A percentile compares a stretch with the other conserved stretches of the same genome.
Conservation (phyloP, 495 filamentous ascomycete species). For the Daldinia caldariorum region DNA sequence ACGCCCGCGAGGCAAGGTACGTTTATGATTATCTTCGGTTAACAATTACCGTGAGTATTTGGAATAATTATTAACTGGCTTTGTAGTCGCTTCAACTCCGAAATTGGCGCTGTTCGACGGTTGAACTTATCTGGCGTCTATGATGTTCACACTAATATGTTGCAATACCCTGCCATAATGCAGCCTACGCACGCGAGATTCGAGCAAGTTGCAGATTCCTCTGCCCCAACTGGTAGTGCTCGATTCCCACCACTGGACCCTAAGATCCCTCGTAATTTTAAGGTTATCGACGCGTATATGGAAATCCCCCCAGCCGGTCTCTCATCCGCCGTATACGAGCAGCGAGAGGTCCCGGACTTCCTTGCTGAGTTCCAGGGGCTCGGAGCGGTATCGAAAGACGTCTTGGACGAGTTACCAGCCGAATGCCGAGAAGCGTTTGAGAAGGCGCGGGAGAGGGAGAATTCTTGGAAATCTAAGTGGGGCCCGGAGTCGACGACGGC, state of each 20-base stretch:
- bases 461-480: slow-evolving; percentile 78
- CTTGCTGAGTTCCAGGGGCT: slow-evolving; percentile 73
- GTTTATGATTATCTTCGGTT: slow-evolving; percentile 39
- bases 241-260: slow-evolving; percentile 73
- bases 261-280: slow-evolving; percentile 75
- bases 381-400: slow-evolving; percentile 69
- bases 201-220: slow-evolving; percentile 66
- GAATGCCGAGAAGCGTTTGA: slow-evolving; percentile 78
- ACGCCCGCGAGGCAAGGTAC: slow-evolving; percentile 88
- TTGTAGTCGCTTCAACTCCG: slow-evolving; percentile 81
- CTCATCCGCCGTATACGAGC: slow-evolving; percentile 57
- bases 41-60: neutral
- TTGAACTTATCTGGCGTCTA: slow-evolving; percentile 80
- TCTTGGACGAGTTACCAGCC: slow-evolving; percentile 72
- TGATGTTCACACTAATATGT: slow-evolving; percentile 89
- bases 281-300: slow-evolving; percentile 76
- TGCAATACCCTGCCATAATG: slow-evolving; percentile 87
- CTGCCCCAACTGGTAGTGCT: slow-evolving; percentile 46
- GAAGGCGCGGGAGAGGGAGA: slow-evolving; percentile 67
- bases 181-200: slow-evolving; percentile 89
- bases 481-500: slow-evolving; percentile 65
- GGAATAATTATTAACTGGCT: slow-evolving; percentile 14
- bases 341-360: slow-evolving; percentile 53
- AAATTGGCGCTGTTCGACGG: slow-evolving; percentile 70
- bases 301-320: slow-evolving; percentile 63